Base-by-base conservation (phyloP, 305 asterid genomes). In the Fraxinus platypoda region DNA sequence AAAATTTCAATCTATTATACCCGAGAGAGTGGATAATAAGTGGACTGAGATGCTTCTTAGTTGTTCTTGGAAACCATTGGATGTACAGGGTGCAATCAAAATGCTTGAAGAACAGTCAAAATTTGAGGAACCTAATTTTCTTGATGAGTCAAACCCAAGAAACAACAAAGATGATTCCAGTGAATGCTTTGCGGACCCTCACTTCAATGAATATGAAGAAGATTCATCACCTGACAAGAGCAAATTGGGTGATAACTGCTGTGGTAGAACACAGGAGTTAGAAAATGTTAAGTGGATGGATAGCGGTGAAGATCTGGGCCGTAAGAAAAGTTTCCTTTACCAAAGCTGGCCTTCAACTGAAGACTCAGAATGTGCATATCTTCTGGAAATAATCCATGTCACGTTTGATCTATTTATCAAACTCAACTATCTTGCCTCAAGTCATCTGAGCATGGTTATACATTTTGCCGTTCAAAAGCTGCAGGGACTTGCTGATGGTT, bases 41-140 rank as follows among this genome's bases (percentile, higher is more conserved):
- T 95, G 98, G 99, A 90, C 90, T 38, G 96, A 95, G 82, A 90
- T 94, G 97, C 94, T 95, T 87, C 87, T 94, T 38, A 92, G 85
- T 76, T 93, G 92, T 84, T 79, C 88, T 70, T 95, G 99, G 99
- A 94, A 90, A 87, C 97, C 99, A 3, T 81, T 95, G 78, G 97
- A 95, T 34, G 80, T 92, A 81, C 86, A 79, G 83, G 92, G 91
- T 31, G 90, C 95, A 13, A 82, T 87, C 62, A 85, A 85, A 86
- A 86, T 91, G 87, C 88, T 82, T 77, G 87, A 87, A 52, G 88
- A 88, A 87, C 94, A 79, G 79, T 85, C 89, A 26, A 90, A 87
- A n/a, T 54, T 54, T 5, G 25, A 52, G 62, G 62, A 17, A 52
- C 62, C 62, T 52, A 46, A 13, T 46, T 46, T 46, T 46, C 57